Percentiles rank a stretch among this genome's conserved stretches.
Conservation (phyloP, 2,329 filamentous ascomycete species). For the Apiospora saccharicola region DNA sequence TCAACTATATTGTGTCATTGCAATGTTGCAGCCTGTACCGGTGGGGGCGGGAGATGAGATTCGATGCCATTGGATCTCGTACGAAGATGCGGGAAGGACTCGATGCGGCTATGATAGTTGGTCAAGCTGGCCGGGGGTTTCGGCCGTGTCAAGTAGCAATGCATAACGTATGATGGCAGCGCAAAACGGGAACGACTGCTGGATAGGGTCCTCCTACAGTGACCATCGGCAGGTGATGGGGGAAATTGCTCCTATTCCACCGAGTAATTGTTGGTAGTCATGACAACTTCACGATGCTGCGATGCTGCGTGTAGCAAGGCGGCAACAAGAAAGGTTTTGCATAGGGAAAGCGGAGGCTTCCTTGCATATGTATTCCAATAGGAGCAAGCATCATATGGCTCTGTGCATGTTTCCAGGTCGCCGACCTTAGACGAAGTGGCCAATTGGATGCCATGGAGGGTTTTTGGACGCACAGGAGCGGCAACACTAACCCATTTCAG, state of each 20-base stretch:
- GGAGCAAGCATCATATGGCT: constrained; percentile 11
- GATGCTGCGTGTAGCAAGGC: neutral
- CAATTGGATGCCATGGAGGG: neutral
- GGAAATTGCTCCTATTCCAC: neutral
- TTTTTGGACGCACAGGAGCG: neutral
- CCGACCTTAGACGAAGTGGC: neutral
- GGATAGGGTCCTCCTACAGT: neutral
- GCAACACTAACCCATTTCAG: neutral
- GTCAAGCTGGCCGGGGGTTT: constrained; percentile 3
- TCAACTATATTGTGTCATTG: neutral
- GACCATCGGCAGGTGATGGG: neutral
- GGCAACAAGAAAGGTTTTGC: neutral
- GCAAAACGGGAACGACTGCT: neutral
- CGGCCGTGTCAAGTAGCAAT: constrained; percentile 6
- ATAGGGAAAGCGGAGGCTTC: neutral
- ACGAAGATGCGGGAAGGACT: constrained; percentile 2
- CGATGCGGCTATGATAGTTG: constrained; percentile 4
- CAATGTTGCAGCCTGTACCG: neutral
- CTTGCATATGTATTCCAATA: neutral
- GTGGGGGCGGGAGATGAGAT: neutral
- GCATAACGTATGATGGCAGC: neutral
- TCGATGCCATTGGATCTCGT: neutral
- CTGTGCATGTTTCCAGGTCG: constrained; percentile 15
- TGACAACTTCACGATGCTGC: neutral
- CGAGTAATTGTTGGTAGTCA: neutral